Base-by-base conservation (phyloP, 106 monocot species). In the Platanthera guangdongensis region DNA sequence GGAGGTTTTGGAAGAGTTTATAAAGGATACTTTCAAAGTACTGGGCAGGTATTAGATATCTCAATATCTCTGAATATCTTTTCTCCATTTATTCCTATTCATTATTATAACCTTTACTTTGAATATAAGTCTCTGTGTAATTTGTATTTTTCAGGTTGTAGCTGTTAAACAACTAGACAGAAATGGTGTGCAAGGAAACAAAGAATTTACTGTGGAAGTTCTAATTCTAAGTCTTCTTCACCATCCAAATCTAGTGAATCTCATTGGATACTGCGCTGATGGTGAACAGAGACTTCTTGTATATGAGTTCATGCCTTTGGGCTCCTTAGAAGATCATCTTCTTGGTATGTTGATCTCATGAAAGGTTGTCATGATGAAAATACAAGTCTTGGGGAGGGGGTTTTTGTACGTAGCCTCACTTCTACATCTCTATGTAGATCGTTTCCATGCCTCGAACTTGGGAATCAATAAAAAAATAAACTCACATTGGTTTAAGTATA, bases 1-100 rank as follows among this genome's bases (percentile, higher is more conserved):
- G 83, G 83, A 69, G 80, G 86, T 1, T 83, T 86, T 68, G 80
- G 80, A 60, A 73, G 83, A 77, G 86, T 86, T 74, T 83, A 86
- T 69, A 83, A 83, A 51, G 86, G 86, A 8, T 51, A 28, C 11
- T 74, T 86, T 11, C 80, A 83, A 52, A 77, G 57, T 12, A 75
- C 48, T 4, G 83, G 83, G 7, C 83, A 86, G 82, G 86, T 83
- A 60, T 50, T 72, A 7, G 2, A 48, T 6, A 47, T 16, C 53
- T 53, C 70, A 48, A 47, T 70, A 70, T 53, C 14, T 53, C 8
- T 47, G 2, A 70, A 46, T 5, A 48, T 70, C 9, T 45, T 14
- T 68, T 45, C 46, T 30, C 12, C 13, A 39, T 68, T 68, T 10
- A 9, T 46, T 68, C 16, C n/a, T 48, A 70, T 16, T 70, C 15